Evolutionary conservation across 2,329 filamentous ascomycete species (phyloP).

Genomic region (Penicillium sp.): DNA sequence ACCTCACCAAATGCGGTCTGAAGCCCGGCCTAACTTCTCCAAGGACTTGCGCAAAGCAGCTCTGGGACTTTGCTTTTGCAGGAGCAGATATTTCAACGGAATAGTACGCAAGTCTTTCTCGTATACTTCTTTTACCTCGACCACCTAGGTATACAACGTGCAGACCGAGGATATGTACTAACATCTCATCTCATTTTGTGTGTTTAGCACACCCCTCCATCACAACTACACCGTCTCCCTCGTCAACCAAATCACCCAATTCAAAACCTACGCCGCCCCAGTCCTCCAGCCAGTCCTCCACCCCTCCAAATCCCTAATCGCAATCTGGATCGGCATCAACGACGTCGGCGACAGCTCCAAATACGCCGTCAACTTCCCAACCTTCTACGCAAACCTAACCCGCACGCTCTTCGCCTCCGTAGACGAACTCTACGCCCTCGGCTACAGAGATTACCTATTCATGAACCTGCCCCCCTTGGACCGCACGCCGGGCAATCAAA

Average conservation of each 20-base stretch:
- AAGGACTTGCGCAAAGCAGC: constrained; percentile 47
- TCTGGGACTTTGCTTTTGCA: constrained; percentile 61
- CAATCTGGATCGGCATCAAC: constrained; percentile 60
- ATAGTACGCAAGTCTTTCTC: constrained; percentile 30
- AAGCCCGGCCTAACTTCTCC: constrained; percentile 48
- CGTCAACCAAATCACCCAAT: constrained; percentile 55
- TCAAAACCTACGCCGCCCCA: constrained; percentile 47
- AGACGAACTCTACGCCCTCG: constrained; percentile 43
- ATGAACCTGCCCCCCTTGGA: constrained; percentile 56
- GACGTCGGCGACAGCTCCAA: constrained; percentile 56
- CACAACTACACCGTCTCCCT: constrained; percentile 54
- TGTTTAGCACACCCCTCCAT: constrained; percentile 50
- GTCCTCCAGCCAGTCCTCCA: constrained; percentile 39
- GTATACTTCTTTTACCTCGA: too few relatives aligned
- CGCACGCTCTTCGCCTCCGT: constrained; percentile 45
- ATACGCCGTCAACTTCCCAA: constrained; percentile 47
- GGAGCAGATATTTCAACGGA: constrained; percentile 53
- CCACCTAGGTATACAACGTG: too few relatives aligned
- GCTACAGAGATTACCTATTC: constrained; percentile 52
- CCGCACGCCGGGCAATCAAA: constrained; percentile 44
- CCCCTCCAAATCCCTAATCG: constrained; percentile 45
- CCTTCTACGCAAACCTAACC: constrained; percentile 49
- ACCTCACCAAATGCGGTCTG: constrained; percentile 54
- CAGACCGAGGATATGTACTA: neutral
- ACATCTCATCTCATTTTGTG: neutral